These are phyloP conservation scores for Purshia tridentata DNA, from an alignment of 306 rosid genomes.

Conservation along the genomic window DNA sequence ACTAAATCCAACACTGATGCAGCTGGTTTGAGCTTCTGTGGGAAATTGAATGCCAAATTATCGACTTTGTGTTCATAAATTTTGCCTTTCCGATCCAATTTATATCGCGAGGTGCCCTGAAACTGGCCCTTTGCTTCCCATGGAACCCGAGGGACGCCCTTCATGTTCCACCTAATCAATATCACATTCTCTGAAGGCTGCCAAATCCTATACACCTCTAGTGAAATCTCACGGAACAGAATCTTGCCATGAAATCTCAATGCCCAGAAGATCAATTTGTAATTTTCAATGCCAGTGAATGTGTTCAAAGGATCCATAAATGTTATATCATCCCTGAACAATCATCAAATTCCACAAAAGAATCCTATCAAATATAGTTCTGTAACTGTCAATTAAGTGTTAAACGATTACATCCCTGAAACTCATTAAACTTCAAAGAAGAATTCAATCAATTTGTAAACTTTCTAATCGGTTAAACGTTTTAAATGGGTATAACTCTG, in stretches of 20 bases:
- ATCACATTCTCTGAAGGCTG: conserved; percentile 93
- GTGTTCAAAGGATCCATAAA: conserved; percentile 81
- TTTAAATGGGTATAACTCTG: not conserved
- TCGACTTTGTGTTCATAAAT: conserved; percentile 90
- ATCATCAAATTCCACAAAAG: conserved; percentile 26
- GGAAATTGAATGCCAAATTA: conserved; percentile 88
- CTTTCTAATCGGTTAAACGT: not conserved
- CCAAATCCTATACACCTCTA: conserved; percentile 83
- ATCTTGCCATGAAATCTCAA: conserved; percentile 80
- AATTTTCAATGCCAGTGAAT: conserved; percentile 79
- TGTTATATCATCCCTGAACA: conserved; percentile 83
- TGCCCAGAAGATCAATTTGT: conserved; percentile 94
- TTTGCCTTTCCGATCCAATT: conserved; percentile 78
- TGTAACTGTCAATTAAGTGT: not conserved
- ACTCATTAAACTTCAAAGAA: not conserved
- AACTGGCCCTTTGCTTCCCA: conserved; percentile 91
- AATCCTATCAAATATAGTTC: not conserved
- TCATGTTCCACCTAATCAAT: conserved; percentile 82
- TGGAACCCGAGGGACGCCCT: conserved; percentile 87
- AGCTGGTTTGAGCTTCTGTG: conserved; percentile 57
- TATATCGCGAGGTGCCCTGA: conserved; percentile 92
- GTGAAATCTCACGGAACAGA: conserved; percentile 74
- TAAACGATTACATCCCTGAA: not conserved
- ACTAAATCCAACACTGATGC: conserved; percentile 86
- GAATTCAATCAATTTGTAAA: not conserved